phyloP scores from a whole-genome alignment of 1,284 basidiomycete species.

The Somion occarium region DNA sequence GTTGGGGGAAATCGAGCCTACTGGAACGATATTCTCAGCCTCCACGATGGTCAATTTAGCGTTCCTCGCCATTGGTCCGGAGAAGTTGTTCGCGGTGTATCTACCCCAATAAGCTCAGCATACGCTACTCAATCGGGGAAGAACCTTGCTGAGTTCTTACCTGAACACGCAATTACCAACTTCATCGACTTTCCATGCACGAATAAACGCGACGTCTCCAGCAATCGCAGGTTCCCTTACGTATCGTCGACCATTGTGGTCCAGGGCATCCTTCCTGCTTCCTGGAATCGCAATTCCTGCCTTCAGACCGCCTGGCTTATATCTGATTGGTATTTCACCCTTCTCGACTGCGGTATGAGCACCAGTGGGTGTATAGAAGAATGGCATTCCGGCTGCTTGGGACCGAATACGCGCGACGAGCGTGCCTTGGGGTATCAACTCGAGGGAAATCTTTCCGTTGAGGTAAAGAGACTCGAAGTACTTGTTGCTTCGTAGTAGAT shows the following conservation, averaged over 20 bases:
- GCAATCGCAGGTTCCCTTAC: constrained; percentile 85
- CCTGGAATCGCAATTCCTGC: constrained; percentile 67
- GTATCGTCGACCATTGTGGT: constrained; percentile 81
- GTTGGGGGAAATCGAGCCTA: constrained; percentile 81
- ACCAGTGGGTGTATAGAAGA: constrained; percentile 94
- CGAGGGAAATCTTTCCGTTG: constrained; percentile 76
- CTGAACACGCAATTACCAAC: constrained; percentile 84
- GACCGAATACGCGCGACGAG: constrained; percentile 90
- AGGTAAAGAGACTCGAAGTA: constrained; percentile 77
- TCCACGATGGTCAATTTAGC: constrained; percentile 92
- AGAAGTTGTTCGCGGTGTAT: constrained; percentile 90
- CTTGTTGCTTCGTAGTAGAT: constrained; percentile 53
- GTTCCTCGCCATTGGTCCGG: constrained; percentile 81
- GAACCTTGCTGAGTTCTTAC: constrained; percentile 31
- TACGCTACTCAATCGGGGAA: background rate
- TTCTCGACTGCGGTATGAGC: constrained; percentile 84
- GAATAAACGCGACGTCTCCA: constrained; percentile 86
- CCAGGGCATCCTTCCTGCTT: constrained; percentile 74
- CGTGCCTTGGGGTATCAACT: constrained; percentile 89
- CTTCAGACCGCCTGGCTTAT: constrained; percentile 62
- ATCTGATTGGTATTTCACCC: constrained; percentile 72
- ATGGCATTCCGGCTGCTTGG: constrained; percentile 92
- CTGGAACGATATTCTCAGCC: constrained; percentile 90
- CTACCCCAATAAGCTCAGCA: constrained; percentile 31
- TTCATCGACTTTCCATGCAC: constrained; percentile 96